Evolutionary conservation across 2,329 filamentous ascomycete species (phyloP).

Genomic region (Claviceps purpurea): DNA sequence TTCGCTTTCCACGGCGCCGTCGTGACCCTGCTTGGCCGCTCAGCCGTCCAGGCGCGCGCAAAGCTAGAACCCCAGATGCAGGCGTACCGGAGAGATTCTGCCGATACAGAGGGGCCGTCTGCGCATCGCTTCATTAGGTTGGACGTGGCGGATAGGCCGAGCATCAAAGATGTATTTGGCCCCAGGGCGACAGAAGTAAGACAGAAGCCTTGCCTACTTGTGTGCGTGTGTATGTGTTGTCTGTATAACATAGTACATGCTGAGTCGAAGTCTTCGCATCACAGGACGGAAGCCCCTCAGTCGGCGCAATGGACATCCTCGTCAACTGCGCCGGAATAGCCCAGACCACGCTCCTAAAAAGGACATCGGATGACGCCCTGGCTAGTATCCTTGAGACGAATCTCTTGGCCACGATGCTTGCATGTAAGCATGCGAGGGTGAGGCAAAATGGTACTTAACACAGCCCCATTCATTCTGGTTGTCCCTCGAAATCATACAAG

Average conservation of each 20-base stretch:
- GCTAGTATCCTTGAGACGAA: slow-evolving; percentile 54
- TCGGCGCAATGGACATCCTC: slow-evolving; percentile 41
- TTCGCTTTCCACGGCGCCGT: slow-evolving; percentile 49
- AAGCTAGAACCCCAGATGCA: slow-evolving; percentile 20
- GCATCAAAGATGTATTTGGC: slow-evolving; percentile 19
- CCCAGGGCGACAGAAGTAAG: background rate
- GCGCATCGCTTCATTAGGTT: slow-evolving; percentile 22
- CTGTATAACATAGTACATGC: too few relatives aligned
- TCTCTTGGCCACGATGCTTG: slow-evolving; percentile 50
- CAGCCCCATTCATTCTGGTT: too few relatives aligned
- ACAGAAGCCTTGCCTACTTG: background rate
- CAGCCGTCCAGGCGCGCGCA: slow-evolving; percentile 30
- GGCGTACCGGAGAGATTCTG: slow-evolving; percentile 9
- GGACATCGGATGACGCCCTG: slow-evolving; percentile 36
- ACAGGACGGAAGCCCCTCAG: slow-evolving; percentile 2
- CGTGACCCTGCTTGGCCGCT: slow-evolving; percentile 49
- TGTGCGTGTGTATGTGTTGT: background rate
- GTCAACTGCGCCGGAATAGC: slow-evolving; percentile 71
- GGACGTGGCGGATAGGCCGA: slow-evolving; percentile 16
- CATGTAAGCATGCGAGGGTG: slow-evolving; percentile 36
- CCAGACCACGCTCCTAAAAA: slow-evolving; percentile 49
- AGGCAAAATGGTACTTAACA: slow-evolving; percentile 16
- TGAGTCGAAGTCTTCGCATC: too few relatives aligned
- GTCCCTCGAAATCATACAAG: too few relatives aligned
- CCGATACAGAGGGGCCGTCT: slow-evolving; percentile 7